Conservation (phyloP, 192 early-diverging fungal species). For the Mortierella alpina region DNA sequence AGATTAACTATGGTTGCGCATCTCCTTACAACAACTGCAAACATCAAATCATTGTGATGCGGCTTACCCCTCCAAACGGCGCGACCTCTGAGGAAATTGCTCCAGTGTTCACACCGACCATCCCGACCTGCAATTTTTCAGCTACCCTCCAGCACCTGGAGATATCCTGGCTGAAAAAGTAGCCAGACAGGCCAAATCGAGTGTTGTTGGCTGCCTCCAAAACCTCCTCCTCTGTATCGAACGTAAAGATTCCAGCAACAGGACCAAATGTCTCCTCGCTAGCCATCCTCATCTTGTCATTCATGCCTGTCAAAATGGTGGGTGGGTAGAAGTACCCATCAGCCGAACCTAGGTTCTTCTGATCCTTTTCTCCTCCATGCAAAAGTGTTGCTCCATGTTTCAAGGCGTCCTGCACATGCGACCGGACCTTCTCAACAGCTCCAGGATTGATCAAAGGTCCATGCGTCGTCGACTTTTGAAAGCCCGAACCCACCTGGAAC, state of each 20-base stretch:
- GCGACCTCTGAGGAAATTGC: slow-evolving; percentile 60
- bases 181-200: slow-evolving; percentile 81
- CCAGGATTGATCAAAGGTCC: slow-evolving; percentile 85
- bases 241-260: slow-evolving; percentile 80
- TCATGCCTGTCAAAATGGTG: slow-evolving; percentile 81
- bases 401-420: slow-evolving; percentile 78
- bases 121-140: slow-evolving; percentile 87
- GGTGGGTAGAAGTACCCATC: slow-evolving; percentile 86
- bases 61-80: slow-evolving; percentile 79
- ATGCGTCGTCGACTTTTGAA: slow-evolving; percentile 70
- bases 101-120: slow-evolving; percentile 92
- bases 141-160: slow-evolving; percentile 83
- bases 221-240: slow-evolving; percentile 85
- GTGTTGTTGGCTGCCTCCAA: slow-evolving; percentile 79
- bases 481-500: slow-evolving; percentile 81
- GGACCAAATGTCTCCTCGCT: slow-evolving; percentile 94
- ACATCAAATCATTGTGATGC: not conserved
- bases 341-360: slow-evolving; percentile 11
- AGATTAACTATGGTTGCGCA: not conserved
- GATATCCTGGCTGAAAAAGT: slow-evolving; percentile 85
- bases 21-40: not conserved
- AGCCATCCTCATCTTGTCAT: slow-evolving; percentile 73
- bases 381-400: slow-evolving; percentile 76
- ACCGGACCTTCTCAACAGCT: slow-evolving; percentile 75
- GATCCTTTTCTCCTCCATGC: slow-evolving; percentile 67